These are phyloP conservation scores for Suhomyces sp. DNA, from an alignment of 805 yeast genomes.

Conservation along the genomic window DNA sequence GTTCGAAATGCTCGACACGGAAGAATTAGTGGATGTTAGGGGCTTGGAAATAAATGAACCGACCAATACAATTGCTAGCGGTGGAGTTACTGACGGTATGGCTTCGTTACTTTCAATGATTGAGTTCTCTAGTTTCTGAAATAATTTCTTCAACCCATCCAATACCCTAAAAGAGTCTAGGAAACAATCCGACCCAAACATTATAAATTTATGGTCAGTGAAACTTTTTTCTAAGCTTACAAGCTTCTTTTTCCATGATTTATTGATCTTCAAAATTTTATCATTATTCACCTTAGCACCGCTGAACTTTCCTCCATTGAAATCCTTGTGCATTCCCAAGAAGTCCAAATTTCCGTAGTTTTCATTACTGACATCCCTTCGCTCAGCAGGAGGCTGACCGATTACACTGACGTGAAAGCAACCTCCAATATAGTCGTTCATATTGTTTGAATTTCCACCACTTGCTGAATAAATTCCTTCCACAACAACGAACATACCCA, in stretches of 20 bases:
- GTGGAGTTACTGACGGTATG: conserved; percentile 31
- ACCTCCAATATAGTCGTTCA: conserved; percentile 36
- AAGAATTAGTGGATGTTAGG: conserved; percentile 54
- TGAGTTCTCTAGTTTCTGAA: conserved; percentile 47
- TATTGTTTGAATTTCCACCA: conserved; percentile 41
- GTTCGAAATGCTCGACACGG: conserved; percentile 47
- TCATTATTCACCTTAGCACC: conserved; percentile 22
- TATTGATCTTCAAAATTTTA: conserved; percentile 56
- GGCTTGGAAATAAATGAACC: conserved; percentile 81
- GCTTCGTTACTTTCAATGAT: conserved; percentile 41
- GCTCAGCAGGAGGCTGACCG: conserved; percentile 88
- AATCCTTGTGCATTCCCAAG: conserved; percentile 39
- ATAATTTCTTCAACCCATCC: conserved; percentile 65
- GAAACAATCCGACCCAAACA: conserved; percentile 74
- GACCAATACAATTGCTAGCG: conserved; percentile 69
- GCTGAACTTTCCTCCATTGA: conserved; percentile 10
- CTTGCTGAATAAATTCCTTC: conserved; percentile 82
- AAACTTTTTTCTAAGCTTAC: conserved; percentile 55
- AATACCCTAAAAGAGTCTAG: conserved; percentile 60
- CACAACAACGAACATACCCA: conserved; percentile 75
- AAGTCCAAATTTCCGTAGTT: conserved; percentile 81
- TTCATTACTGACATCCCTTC: conserved; percentile 61
- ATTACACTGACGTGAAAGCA: conserved; percentile 71
- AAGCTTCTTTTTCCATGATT: conserved; percentile 54
- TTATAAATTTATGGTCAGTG: conserved; percentile 55